Conservation (phyloP, 768 basidiomycete species). For the Gloeostereum incarnatum region DNA sequence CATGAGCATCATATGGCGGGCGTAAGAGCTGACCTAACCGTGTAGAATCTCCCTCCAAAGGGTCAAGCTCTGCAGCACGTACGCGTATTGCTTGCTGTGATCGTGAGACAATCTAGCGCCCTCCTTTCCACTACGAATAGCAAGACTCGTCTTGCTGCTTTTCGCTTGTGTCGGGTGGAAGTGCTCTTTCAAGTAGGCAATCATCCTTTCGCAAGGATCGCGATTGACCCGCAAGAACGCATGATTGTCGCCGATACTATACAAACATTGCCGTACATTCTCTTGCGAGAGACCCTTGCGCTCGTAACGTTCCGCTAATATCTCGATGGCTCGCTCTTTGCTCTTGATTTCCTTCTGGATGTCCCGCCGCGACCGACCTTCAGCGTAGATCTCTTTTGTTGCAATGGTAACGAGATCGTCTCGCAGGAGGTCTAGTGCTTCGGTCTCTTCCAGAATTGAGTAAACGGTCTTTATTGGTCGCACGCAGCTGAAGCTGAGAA, state of each 20-base stretch:
- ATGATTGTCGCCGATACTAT: conserved; percentile 86
- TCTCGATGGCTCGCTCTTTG: conserved; percentile 82
- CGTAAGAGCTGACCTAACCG: conserved; percentile 31
- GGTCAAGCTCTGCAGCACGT: conserved; percentile 79
- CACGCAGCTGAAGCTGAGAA: conserved; percentile 74
- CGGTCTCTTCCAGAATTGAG: conserved; percentile 51
- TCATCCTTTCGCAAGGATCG: conserved; percentile 85
- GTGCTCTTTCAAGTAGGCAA: conserved; percentile 60
- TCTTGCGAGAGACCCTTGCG: conserved; percentile 54
- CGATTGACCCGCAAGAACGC: conserved; percentile 81
- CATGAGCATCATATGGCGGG: conserved; percentile 3
- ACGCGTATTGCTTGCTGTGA: conserved; percentile 78
- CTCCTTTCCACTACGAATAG: conserved; percentile 73
- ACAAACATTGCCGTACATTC: conserved; percentile 66
- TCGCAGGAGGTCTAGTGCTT: conserved; percentile 59
- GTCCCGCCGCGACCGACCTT: conserved; percentile 64
- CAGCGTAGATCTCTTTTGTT: conserved; percentile 76
- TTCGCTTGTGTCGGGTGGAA: conserved; percentile 69
- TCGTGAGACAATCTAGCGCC: conserved; percentile 80
- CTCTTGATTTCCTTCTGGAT: conserved; percentile 76
- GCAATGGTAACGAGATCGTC: conserved; percentile 70
- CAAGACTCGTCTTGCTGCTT: conserved; percentile 56
- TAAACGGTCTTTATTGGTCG: conserved; percentile 72
- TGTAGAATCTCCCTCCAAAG: conserved; percentile 83
- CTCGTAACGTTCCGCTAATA: conserved; percentile 54